Evolutionary conservation across 129 eudicot genomes (phyloP).

Genomic region (Heracleum sosnowskyi): DNA sequence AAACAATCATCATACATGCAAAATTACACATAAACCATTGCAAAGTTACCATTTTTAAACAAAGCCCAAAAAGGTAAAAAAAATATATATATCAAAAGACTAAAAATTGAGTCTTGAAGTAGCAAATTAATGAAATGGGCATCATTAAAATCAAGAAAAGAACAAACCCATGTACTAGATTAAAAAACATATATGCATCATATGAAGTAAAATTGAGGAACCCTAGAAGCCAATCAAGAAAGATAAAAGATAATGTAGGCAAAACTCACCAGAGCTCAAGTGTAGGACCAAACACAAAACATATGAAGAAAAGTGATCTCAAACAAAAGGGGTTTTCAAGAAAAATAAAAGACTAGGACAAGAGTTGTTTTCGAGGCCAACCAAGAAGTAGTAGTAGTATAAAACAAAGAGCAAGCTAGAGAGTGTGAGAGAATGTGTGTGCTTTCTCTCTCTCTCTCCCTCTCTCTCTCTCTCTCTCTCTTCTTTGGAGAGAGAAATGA

Average conservation of each 20-base stretch:
- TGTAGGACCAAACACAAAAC: conserved; percentile 1
- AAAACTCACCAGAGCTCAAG: conserved; percentile 3
- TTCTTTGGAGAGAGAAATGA: conserved; percentile 25
- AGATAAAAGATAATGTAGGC: conserved; percentile 1
- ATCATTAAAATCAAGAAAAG: conserved; percentile 7
- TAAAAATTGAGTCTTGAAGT: conserved; percentile 1
- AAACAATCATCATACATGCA: conserved; percentile 1
- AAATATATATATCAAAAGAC: background rate
- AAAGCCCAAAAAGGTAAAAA: background rate
- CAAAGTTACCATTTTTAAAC: background rate
- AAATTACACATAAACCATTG: background rate
- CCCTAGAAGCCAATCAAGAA: conserved; percentile 2
- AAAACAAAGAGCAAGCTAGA: conserved; percentile 20
- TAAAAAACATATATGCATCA: background rate
- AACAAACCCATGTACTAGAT: background rate
- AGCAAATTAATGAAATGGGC: background rate
- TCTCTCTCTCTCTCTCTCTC: background rate
- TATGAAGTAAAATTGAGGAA: background rate
- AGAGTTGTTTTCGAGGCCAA: conserved; percentile 45
- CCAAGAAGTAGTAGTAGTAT: background rate
- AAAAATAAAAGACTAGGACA: conserved; percentile 26
- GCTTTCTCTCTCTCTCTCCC: background rate
- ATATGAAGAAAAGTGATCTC: conserved; percentile 17
- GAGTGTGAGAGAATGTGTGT: conserved; percentile 13
- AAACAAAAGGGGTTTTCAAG: conserved; percentile 27